phyloP scores from a whole-genome alignment of 2,329 filamentous ascomycete genomes.

The Clathrospora elynae region DNA sequence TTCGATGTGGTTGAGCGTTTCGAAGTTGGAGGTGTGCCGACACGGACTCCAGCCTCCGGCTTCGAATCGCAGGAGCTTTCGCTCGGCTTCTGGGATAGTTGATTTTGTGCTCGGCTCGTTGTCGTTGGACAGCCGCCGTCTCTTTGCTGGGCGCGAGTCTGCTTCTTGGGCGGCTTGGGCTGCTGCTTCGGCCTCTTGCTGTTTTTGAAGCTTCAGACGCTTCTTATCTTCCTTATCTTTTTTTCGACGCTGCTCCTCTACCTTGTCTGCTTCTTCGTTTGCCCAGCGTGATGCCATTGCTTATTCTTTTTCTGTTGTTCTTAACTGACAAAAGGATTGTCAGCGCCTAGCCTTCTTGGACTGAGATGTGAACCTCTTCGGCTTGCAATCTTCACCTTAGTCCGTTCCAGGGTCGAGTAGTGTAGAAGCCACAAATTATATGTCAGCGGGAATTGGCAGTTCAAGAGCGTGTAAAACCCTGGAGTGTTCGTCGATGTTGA shows the following conservation, averaged over 20 bases:
- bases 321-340: background rate
- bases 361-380: no score
- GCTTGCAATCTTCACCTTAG: no score
- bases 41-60: constrained; percentile 70
- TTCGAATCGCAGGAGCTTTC: constrained; percentile 73
- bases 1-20: constrained; percentile 94
- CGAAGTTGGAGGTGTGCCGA: constrained; percentile 83
- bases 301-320: constrained; percentile 5
- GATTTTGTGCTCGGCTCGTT: constrained; percentile 23
- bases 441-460: no score
- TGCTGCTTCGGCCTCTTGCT: constrained; percentile 66
- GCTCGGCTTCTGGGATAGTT: constrained; percentile 41
- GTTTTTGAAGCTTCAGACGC: constrained; percentile 80
- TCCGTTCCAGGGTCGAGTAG: no score
- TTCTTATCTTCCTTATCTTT: constrained; percentile 89
- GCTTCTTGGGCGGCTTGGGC: constrained; percentile 34
- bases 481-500: background rate
- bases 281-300: constrained; percentile 81
- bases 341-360: background rate
- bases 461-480: no score
- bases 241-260: constrained; percentile 72
- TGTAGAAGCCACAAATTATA: no score
- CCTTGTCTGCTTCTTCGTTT: constrained; percentile 79
- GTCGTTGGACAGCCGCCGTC: constrained; percentile 64
- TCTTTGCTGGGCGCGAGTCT: constrained; percentile 58